Base-by-base conservation (phyloP, 1,284 basidiomycete species). In the Cronartium quercuum region DNA sequence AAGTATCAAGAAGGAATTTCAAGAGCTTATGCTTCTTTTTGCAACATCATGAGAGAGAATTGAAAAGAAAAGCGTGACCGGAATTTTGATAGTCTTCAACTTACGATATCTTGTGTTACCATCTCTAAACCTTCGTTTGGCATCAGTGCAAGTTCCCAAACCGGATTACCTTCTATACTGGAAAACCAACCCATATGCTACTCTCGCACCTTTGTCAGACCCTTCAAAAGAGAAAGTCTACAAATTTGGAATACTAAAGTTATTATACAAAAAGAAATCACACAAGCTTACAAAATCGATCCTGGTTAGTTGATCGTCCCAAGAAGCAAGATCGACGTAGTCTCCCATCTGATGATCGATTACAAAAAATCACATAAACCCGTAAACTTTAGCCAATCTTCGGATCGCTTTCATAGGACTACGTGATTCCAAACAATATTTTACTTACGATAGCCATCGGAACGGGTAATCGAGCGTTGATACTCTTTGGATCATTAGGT, bases 371-470 rank as follows among this genome's bases (percentile, higher is more conserved):
- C 4, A 37, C 15, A 18, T 24, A 61, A 15, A 3, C n/a, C 18
- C 24, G 4, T 24, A 61, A 3, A 6, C 35, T 47, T 47, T 9
- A 40, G 35, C 37, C 38, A 15, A 37, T 9, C 44, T 10, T 66
- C 29, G 5, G 9, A 40, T 4, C 41, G 34, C 44, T 24, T 2
- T 68, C 13, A 66, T 21, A 10, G 58, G 9, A 21, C 51, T 21
- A 42, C 21, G 15, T 21, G 15, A 13, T 2, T 0, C 1, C 4
- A 70, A 47, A 41, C 37, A 41, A 51, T 4, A 57, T n/a, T n/a
- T 29, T 1, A 61, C 71, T 38, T 60, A 74, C 71, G 34, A 74
- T 66, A 24, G 71, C 71, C 64, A 74, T 74, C 35, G 71, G 71
- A 24, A 55, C 64, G 18, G 71, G 71, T 21, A 74, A 37, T 41